Evolutionary conservation across 352 stramenopile species (phyloP).

Genomic region (Sclerospora graminicola): DNA sequence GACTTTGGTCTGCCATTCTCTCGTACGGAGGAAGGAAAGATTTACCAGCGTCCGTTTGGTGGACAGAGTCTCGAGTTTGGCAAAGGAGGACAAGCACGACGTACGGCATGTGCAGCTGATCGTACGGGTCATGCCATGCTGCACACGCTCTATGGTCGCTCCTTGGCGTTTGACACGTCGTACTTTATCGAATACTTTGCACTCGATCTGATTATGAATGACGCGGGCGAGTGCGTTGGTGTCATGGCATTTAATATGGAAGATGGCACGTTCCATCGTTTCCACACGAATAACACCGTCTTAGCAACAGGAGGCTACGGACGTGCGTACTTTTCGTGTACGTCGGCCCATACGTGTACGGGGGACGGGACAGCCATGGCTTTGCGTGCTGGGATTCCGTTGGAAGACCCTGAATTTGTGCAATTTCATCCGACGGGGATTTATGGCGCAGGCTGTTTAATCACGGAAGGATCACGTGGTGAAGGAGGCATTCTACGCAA

Average conservation of each 20-base stretch:
- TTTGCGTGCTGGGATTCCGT: constrained; percentile 86
- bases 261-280: constrained; percentile 93
- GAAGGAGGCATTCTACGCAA: constrained; percentile 95
- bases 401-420: constrained; percentile 95
- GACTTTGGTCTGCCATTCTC: constrained; percentile 95
- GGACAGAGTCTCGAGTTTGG: constrained; percentile 93
- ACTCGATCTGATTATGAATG: constrained; percentile 93
- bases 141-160: constrained; percentile 94
- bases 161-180: constrained; percentile 93
- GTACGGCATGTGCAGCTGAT: constrained; percentile 92
- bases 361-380: constrained; percentile 96
- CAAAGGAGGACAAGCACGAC: constrained; percentile 93
- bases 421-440: constrained; percentile 98
- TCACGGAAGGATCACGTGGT: constrained; percentile 93
- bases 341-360: constrained; percentile 94
- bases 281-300: constrained; percentile 86
- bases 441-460: constrained; percentile 95
- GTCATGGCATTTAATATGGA: constrained; percentile 97
- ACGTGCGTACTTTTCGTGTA: constrained; percentile 94
- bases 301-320: constrained; percentile 95
- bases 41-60: constrained; percentile 95
- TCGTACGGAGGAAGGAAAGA: constrained; percentile 94
- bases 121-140: constrained; percentile 96
- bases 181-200: constrained; percentile 99
- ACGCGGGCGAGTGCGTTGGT: constrained; percentile 86